Base-by-base conservation (phyloP, 345 rosid genomes). In the Dovyalis caffra region DNA sequence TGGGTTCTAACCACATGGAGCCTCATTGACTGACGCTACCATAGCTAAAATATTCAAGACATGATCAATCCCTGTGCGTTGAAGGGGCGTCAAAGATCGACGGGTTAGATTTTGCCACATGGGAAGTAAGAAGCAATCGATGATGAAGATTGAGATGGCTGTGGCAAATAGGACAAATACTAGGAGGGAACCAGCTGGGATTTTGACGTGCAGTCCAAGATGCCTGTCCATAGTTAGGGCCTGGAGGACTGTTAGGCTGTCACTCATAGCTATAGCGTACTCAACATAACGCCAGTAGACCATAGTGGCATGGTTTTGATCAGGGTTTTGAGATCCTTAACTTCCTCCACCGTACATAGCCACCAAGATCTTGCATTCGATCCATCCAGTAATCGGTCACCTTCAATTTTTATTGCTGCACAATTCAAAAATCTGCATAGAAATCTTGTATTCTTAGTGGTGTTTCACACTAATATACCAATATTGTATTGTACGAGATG, bases 311-410 rank as follows among this genome's bases (percentile, higher is more conserved):
- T 31, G 21, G 70, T 69, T 35, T 73, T 80, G 14, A 90, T 23
- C 6, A 91, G 43, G 10, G 75, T 53, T 75, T 91, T 91, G 11
- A 88, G 79, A 78, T 89, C 88, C 71, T 87, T 94, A 37, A 88
- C 92, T 80, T 89, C 88, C 29, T 85, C 86, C 53, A 87, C 84
- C 4, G 87, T 65, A 74, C 90, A 85, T 29, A 88, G 65, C 66
- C 85, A 87, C 91, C 92, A 87, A 7, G 68, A 77, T 69, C 66
- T 86, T n/a, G 75, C 70, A 15, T 74, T 49, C 6, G 83, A 69
- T 34, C 74, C 81, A 12, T 84, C 86, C 3, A 71, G 61, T 49
- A 63, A 61, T 0, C 75, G 58, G 70, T 84, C 89, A 0, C 82
- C 87, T 70, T 85, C 81, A 2, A 76, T 82, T 66, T 78, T 81